phyloP scores from a whole-genome alignment of 768 basidiomycete genomes.

The Kwoniella sp. region DNA sequence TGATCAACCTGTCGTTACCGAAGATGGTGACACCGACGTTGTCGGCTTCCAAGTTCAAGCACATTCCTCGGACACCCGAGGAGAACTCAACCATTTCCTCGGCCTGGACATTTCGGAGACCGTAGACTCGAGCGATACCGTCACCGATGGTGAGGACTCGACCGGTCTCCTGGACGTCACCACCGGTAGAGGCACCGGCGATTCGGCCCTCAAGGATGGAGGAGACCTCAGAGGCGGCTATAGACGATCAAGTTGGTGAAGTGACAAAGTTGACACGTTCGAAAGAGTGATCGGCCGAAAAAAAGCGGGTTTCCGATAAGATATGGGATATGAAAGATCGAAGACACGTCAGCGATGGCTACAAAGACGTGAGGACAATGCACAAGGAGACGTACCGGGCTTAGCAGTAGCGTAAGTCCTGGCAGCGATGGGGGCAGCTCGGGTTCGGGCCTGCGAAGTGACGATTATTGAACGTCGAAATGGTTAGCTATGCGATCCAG shows the following conservation, averaged over 20 bases:
- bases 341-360: not conserved
- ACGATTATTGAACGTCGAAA: slow-evolving; percentile 6
- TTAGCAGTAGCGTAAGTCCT: slow-evolving; percentile 93
- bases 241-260: slow-evolving; percentile 10
- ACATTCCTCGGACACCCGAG: slow-evolving; percentile 99
- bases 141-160: slow-evolving; percentile 99
- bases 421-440: slow-evolving; percentile 50
- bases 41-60: slow-evolving; percentile 99
- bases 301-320: not conserved
- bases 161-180: slow-evolving; percentile 98
- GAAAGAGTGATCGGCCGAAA: slow-evolving; percentile 15
- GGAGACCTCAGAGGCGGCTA: slow-evolving; percentile 98
- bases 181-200: slow-evolving; percentile 83
- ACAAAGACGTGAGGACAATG: slow-evolving; percentile 28
- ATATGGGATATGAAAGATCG: not conserved
- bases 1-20: slow-evolving; percentile 80
- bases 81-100: slow-evolving; percentile 99
- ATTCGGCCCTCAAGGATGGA: slow-evolving; percentile 99
- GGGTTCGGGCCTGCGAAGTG: slow-evolving; percentile 54
- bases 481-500: slow-evolving; percentile 25
- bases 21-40: slow-evolving; percentile 99
- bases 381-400: slow-evolving; percentile 83
- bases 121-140: slow-evolving; percentile 91
- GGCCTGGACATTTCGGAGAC: slow-evolving; percentile 95
- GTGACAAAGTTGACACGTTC: slow-evolving; percentile 3